These are phyloP conservation scores for Martiniozyma abietophila DNA, from an alignment of 805 yeast genomes.

Conservation along the genomic window DNA sequence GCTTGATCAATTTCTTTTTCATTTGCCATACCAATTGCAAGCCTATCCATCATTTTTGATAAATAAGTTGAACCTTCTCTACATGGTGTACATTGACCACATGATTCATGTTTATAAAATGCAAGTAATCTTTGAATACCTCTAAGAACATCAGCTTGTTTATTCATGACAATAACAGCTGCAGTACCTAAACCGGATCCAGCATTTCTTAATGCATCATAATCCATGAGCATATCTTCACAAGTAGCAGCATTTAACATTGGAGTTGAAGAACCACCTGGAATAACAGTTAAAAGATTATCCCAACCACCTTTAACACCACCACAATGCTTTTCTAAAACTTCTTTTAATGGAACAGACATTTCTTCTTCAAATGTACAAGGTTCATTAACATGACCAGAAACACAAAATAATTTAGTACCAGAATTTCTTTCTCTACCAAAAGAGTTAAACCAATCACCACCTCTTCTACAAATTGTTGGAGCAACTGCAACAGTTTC, in stretches of 20 bases:
- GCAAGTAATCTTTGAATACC: conserved; percentile 81
- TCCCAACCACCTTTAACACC: conserved; percentile 93
- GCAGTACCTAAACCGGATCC: conserved; percentile 91
- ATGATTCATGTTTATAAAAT: conserved; percentile 85
- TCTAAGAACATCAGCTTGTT: conserved; percentile 73
- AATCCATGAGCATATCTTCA: conserved; percentile 73
- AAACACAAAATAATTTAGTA: conserved; percentile 75
- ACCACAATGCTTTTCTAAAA: conserved; percentile 83
- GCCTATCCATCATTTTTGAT: conserved; percentile 74
- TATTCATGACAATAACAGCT: conserved; percentile 86
- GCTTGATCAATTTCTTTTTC: conserved; percentile 79
- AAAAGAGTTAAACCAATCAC: conserved; percentile 75
- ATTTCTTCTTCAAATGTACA: conserved; percentile 91
- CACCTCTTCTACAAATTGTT: conserved; percentile 82
- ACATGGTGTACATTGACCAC: conserved; percentile 94
- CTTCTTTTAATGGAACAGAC: conserved; percentile 79
- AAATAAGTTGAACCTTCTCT: conserved; percentile 91
- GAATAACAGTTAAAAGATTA: conserved; percentile 76
- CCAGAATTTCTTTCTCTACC: conserved; percentile 84
- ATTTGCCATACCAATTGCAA: conserved; percentile 69
- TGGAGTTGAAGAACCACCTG: conserved; percentile 88
- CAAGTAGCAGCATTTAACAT: conserved; percentile 61
- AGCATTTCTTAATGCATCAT: conserved; percentile 73
- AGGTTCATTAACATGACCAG: conserved; percentile 88
- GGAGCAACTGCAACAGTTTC: conserved; percentile 90